A percentile compares a stretch with the other conserved stretches of the same genome.
Conservation (phyloP, 176 grass and related monocot species). For the Rhipidocladum racemiflorum region DNA sequence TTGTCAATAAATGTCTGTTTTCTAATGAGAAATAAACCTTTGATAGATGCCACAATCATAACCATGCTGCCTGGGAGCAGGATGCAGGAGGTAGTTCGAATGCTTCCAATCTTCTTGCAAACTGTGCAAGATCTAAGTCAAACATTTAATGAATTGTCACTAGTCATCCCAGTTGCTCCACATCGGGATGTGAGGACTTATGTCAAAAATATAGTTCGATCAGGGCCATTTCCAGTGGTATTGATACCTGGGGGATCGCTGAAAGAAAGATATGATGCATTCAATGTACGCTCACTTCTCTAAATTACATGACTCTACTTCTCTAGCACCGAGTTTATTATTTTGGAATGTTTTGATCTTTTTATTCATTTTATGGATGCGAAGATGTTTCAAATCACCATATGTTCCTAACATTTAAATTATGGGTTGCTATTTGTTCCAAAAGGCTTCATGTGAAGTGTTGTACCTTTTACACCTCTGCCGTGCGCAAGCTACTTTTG, state of each 20-base stretch:
- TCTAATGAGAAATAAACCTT: slow-evolving; percentile 37
- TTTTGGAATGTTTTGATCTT: neutral
- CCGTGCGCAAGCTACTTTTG: neutral
- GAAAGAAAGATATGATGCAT: slow-evolving; percentile 76
- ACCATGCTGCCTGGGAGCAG: slow-evolving; percentile 90
- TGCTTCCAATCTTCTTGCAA: slow-evolving; percentile 81
- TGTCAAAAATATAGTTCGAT: slow-evolving; percentile 50
- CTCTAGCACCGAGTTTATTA: neutral
- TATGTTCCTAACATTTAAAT: slow-evolving; percentile 4
- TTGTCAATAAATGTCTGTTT: slow-evolving; percentile 3
- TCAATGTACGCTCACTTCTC: slow-evolving; percentile 59
- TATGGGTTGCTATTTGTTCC: neutral
- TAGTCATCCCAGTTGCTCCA: slow-evolving; percentile 86
- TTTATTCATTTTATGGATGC: slow-evolving; percentile 12
- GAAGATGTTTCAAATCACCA: slow-evolving; percentile 20
- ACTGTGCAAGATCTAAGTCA: slow-evolving; percentile 58
- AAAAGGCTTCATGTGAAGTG: neutral
- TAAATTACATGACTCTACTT: neutral
- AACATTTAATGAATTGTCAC: slow-evolving; percentile 52
- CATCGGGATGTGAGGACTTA: slow-evolving; percentile 60
- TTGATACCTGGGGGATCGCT: slow-evolving; percentile 64
- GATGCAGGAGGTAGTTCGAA: slow-evolving; percentile 83
- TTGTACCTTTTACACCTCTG: neutral
- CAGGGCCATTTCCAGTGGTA: slow-evolving; percentile 43
- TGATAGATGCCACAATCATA: slow-evolving; percentile 73